Percentiles rank a stretch among this genome's conserved stretches.
These are phyloP conservation scores for Amoebophrya sp. DNA, from an alignment of 169 alveolate genomes.

Conservation along the genomic window DNA sequence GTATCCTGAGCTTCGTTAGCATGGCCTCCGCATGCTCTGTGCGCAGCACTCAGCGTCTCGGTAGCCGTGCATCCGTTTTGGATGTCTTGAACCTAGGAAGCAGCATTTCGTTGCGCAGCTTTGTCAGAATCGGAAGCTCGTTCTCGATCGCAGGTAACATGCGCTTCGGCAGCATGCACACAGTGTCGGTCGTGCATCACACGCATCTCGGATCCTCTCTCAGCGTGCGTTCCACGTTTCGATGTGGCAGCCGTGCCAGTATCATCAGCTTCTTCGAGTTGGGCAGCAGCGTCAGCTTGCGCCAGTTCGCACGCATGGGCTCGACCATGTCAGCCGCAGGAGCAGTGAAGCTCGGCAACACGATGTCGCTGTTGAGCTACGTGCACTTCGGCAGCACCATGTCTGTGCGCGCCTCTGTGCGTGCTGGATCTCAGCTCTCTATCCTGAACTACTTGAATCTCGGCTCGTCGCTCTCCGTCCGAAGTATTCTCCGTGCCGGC, in stretches of 20 bases:
- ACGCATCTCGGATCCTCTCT: not conserved
- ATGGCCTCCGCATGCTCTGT: no score
- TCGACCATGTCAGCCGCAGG: not conserved
- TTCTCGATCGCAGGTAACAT: not conserved
- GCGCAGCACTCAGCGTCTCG: no score
- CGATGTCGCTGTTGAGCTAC: not conserved
- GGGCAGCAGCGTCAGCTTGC: conserved; percentile 1
- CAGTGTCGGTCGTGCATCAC: not conserved
- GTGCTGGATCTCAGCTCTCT: conserved; percentile 2
- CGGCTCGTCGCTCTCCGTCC: not conserved
- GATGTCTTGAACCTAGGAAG: not conserved
- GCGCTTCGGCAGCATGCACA: not conserved
- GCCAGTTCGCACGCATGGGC: not conserved
- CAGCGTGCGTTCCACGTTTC: not conserved
- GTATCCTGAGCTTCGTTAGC: no score
- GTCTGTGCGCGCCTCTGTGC: not conserved
- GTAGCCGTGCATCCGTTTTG: no score
- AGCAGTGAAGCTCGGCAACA: not conserved
- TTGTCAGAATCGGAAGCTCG: not conserved
- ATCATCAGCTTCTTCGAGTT: not conserved
- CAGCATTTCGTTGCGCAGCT: not conserved
- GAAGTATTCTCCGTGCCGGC: not conserved
- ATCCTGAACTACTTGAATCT: not conserved
- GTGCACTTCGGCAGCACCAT: conserved; percentile 22
- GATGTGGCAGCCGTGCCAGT: not conserved